A percentile compares a stretch with the other conserved stretches of the same genome.
Conservation (phyloP, 23 red algal species). For the Cyanidiococcus yangmingshanensis region DNA sequence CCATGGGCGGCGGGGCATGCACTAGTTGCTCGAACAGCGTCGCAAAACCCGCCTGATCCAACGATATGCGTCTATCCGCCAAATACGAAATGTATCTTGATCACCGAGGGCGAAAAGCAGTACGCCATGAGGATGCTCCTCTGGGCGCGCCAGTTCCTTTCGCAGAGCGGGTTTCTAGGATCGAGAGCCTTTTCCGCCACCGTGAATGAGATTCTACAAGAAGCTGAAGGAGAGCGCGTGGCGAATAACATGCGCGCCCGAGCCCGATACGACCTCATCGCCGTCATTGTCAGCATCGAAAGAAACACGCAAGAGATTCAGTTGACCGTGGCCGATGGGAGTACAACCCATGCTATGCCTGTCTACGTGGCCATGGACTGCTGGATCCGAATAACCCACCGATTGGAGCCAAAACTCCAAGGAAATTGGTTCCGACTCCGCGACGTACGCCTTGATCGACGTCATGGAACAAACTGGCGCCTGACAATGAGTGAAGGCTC, state of each 20-base stretch:
- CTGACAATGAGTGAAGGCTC: background rate
- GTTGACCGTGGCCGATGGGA: background rate
- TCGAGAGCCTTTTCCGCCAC: background rate
- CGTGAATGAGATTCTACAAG: background rate
- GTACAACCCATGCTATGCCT: background rate
- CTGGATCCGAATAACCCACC: background rate
- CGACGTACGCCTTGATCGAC: conserved; percentile 1
- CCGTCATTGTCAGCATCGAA: background rate
- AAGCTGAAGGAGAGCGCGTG: background rate
- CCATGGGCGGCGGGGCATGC: too few relatives aligned
- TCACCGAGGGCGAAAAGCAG: background rate
- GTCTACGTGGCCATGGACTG: background rate
- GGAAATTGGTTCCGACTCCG: conserved; percentile 2
- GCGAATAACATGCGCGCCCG: background rate
- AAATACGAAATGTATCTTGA: background rate
- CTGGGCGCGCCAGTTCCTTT: conserved; percentile 1
- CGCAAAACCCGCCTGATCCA: background rate
- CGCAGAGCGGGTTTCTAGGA: conserved; percentile 7
- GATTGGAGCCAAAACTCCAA: background rate
- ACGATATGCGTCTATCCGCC: background rate
- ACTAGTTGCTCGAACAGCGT: background rate
- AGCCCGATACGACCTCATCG: background rate
- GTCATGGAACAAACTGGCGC: background rate
- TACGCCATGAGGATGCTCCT: background rate
- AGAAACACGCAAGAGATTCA: background rate